These are phyloP conservation scores for Priceomyces carsonii DNA, from an alignment of 805 yeast genomes.

Conservation along the genomic window DNA sequence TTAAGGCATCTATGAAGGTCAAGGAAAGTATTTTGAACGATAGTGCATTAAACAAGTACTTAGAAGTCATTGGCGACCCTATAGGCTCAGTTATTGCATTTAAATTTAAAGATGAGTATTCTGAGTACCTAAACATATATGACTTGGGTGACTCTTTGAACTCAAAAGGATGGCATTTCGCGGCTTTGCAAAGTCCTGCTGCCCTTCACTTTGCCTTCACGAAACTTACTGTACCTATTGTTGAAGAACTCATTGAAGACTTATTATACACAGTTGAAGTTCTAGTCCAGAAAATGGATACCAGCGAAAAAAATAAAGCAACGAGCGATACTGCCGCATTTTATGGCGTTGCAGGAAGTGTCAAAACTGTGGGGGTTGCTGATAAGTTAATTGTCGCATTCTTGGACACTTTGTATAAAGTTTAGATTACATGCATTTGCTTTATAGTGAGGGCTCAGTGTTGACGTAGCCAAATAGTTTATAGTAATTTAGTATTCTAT, in stretches of 20 bases:
- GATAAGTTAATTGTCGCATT: slow-evolving; percentile 78
- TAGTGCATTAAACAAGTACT: slow-evolving; percentile 48
- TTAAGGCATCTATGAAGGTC: slow-evolving; percentile 61
- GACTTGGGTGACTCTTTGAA: slow-evolving; percentile 71
- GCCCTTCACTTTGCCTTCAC: slow-evolving; percentile 93
- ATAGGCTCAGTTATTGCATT: slow-evolving; percentile 79
- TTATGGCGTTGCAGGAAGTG: slow-evolving; percentile 95
- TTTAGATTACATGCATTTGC: slow-evolving; percentile 13
- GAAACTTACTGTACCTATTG: slow-evolving; percentile 58
- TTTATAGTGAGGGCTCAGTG: too few relatives aligned
- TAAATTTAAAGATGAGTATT: slow-evolving; percentile 41
- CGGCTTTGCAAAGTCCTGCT: slow-evolving; percentile 83
- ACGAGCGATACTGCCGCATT: slow-evolving; percentile 76
- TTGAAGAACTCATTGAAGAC: slow-evolving; percentile 59
- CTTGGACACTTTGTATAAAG: slow-evolving; percentile 75
- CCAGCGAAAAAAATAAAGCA: slow-evolving; percentile 25
- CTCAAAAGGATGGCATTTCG: slow-evolving; percentile 83
- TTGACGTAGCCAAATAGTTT: too few relatives aligned
- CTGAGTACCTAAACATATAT: slow-evolving; percentile 60
- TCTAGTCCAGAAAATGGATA: slow-evolving; percentile 17
- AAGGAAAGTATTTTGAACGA: slow-evolving; percentile 46
- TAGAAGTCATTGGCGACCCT: slow-evolving; percentile 84
- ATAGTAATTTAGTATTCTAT: too few relatives aligned
- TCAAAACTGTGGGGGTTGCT: slow-evolving; percentile 80
- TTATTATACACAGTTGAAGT: slow-evolving; percentile 44